Evolutionary conservation across 2,329 filamentous ascomycete genomes (phyloP).

Genomic region (Aspergillus awamori): DNA sequence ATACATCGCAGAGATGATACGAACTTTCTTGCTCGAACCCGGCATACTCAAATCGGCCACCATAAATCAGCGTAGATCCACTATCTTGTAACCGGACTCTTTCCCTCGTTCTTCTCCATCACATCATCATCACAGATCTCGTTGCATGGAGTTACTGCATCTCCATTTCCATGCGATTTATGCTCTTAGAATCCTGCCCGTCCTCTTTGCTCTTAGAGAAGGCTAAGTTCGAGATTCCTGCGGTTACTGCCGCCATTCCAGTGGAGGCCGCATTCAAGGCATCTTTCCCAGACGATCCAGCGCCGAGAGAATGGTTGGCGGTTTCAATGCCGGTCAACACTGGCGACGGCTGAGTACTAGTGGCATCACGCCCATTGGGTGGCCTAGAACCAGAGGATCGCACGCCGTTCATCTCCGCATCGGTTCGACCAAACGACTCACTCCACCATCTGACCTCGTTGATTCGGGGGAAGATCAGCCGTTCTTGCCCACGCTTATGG

Average conservation of each 20-base stretch:
- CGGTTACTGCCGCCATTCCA: conserved; percentile 47
- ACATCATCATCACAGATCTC: neutral
- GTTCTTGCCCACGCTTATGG: conserved; percentile 74
- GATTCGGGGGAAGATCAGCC: conserved; percentile 77
- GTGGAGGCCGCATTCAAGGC: conserved; percentile 33
- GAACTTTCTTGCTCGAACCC: neutral
- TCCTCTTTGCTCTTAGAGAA: conserved; percentile 40
- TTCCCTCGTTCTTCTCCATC: too few species aligned
- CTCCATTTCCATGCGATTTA: conserved; percentile 51
- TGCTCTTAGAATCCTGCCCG: conserved; percentile 28
- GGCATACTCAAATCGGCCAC: neutral
- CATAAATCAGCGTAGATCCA: conserved; percentile 10
- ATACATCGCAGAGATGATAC: conserved; percentile 1
- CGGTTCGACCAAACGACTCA: conserved; percentile 79
- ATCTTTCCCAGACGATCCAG: conserved; percentile 36
- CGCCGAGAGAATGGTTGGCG: conserved; percentile 57
- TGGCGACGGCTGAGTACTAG: conserved; percentile 45
- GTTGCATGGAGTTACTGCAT: conserved; percentile 46
- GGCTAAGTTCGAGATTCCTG: conserved; percentile 50
- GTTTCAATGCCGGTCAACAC: conserved; percentile 64
- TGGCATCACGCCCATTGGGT: conserved; percentile 33
- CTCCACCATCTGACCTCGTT: conserved; percentile 92
- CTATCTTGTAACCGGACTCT: neutral
- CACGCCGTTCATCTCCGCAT: conserved; percentile 88
- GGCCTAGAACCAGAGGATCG: conserved; percentile 55